Evolutionary conservation across 768 basidiomycete species (phyloP).

Genomic region (Myochromella boudieri): DNA sequence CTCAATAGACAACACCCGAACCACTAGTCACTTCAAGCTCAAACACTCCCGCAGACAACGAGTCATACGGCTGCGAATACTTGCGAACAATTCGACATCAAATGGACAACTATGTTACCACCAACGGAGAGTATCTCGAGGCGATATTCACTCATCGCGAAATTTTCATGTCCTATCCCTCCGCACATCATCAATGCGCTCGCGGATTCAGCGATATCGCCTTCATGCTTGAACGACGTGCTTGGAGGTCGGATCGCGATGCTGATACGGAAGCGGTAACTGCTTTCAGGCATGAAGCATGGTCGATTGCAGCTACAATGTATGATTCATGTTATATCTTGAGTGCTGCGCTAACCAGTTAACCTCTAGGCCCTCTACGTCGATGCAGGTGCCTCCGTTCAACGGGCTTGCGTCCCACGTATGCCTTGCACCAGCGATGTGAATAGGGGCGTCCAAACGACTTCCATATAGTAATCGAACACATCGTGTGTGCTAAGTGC

Average conservation of each 20-base stretch:
- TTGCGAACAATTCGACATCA: constrained; percentile 60
- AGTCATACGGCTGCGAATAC: constrained; percentile 57
- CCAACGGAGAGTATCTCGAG: constrained; percentile 76
- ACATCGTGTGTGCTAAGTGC: background rate
- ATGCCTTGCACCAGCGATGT: constrained; percentile 30
- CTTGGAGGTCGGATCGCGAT: constrained; percentile 71
- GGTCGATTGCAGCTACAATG: constrained; percentile 47
- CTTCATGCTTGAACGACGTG: constrained; percentile 56
- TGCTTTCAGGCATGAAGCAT: constrained; percentile 70
- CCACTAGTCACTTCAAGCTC: constrained; percentile 42
- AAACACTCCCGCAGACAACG: constrained; percentile 34
- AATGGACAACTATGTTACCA: constrained; percentile 54
- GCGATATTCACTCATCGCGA: constrained; percentile 77
- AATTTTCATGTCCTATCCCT: constrained; percentile 60
- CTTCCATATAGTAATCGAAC: no score
- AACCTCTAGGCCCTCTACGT: constrained; percentile 8
- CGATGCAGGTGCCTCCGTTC: constrained; percentile 3
- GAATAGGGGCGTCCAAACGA: background rate
- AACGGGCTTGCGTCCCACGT: constrained; percentile 16
- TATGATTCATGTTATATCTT: constrained; percentile 18
- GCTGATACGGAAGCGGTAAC: constrained; percentile 68
- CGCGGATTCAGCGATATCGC: constrained; percentile 67
- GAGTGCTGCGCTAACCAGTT: background rate
- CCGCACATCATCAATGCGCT: constrained; percentile 64
- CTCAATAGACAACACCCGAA: constrained; percentile 44